phyloP scores from a whole-genome alignment of 805 yeast species.

The Kodamaea restingae region DNA sequence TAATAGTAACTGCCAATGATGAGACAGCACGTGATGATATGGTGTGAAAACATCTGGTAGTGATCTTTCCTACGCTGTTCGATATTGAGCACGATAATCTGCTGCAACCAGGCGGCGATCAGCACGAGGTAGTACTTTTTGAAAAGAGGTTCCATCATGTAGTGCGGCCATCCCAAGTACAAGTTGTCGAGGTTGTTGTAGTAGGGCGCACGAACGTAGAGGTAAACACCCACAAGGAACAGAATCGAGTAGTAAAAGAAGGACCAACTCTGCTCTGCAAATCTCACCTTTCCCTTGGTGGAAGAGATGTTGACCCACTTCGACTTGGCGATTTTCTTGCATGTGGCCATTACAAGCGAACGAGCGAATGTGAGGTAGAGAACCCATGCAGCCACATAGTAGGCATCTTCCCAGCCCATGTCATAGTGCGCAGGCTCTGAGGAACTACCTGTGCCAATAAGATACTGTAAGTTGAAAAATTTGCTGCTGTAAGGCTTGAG shows the following conservation, averaged over 20 bases:
- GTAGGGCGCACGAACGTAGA: conserved; percentile 59
- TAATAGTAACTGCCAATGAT: conserved; percentile 68
- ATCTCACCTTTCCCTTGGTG: conserved; percentile 56
- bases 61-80: conserved; percentile 82
- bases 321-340: conserved; percentile 56
- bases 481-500: conserved; percentile 27
- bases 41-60: conserved; percentile 83
- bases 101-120: conserved; percentile 78
- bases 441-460: conserved; percentile 11
- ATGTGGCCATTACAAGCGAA: conserved; percentile 53
- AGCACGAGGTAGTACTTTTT: conserved; percentile 71
- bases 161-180: conserved; percentile 74
- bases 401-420: conserved; percentile 53
- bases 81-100: conserved; percentile 67
- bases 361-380: conserved; percentile 56
- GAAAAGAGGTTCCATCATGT: conserved; percentile 45
- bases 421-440: conserved; percentile 35
- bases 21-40: conserved; percentile 69
- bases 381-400: conserved; percentile 51
- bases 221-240: conserved; percentile 51
- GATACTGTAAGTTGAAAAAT: conserved; percentile 33
- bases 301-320: conserved; percentile 39
- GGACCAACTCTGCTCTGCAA: conserved; percentile 87
- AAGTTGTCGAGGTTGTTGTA: conserved; percentile 53
- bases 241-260: conserved; percentile 54